These are phyloP conservation scores for Mucor irregularis DNA, from an alignment of 371 early-diverging fungal genomes.

Conservation along the genomic window DNA sequence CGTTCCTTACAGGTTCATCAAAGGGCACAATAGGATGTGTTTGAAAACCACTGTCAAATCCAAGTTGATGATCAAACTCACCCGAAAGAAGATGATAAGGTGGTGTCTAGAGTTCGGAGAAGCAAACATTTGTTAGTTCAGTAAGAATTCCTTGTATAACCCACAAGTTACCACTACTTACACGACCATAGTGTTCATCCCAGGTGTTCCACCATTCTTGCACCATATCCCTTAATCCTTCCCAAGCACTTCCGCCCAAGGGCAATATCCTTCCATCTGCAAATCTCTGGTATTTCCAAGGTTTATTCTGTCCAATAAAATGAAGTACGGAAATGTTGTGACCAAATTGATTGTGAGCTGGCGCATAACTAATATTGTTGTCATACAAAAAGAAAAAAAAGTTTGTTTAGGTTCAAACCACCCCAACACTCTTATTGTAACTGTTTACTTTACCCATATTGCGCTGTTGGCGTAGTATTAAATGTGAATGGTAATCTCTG, in stretches of 20 bases:
- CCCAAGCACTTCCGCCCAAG: constrained; percentile 40
- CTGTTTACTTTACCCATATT: constrained; percentile 65
- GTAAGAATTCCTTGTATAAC: neutral
- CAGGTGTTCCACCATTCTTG: constrained; percentile 76
- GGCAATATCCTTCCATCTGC: constrained; percentile 60
- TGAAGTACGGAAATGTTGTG: constrained; percentile 79
- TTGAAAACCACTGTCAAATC: constrained; percentile 19
- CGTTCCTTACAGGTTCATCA: constrained; percentile 34
- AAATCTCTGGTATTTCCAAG: constrained; percentile 80
- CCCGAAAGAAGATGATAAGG: constrained; percentile 23
- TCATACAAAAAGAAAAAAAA: neutral
- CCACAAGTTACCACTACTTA: constrained; percentile 8
- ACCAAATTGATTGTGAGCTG: constrained; percentile 69
- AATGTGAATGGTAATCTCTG: constrained; percentile 86
- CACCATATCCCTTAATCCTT: constrained; percentile 52
- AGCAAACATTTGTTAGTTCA: neutral
- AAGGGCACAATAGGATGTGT: constrained; percentile 24
- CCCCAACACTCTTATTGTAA: neutral
- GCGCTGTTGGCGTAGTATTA: constrained; percentile 89
- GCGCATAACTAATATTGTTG: constrained; percentile 59
- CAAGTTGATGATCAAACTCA: neutral
- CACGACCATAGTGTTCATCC: constrained; percentile 58
- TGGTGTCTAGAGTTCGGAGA: constrained; percentile 20
- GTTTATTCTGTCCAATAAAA: constrained; percentile 89
- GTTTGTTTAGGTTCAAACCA: too few species aligned